Percentiles rank a stretch among this genome's conserved stretches.
Evolutionary conservation across 2,329 filamentous ascomycete species (phyloP).

Genomic region (Fulvia fulva): DNA sequence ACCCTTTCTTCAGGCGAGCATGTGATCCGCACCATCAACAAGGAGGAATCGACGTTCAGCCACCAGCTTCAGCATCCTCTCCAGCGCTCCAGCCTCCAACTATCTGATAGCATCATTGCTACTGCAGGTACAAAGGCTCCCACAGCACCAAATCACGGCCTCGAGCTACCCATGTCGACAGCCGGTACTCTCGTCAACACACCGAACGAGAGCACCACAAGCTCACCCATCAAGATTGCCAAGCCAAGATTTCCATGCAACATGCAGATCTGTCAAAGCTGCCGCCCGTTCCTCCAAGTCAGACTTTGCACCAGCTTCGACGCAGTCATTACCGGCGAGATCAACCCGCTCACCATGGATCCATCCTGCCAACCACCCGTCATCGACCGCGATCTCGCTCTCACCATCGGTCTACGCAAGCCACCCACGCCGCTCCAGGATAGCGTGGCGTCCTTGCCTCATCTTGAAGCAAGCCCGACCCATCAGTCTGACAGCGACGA

Average conservation of each 20-base stretch:
- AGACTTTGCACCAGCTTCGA: slow-evolving; percentile 45
- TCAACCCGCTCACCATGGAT: slow-evolving; percentile 31
- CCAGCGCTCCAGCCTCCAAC: neutral
- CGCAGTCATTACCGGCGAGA: slow-evolving; percentile 37
- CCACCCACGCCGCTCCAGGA: slow-evolving; percentile 5
- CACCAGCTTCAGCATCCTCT: neutral
- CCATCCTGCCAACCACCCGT: slow-evolving; percentile 35
- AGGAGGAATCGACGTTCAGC: slow-evolving; percentile 7
- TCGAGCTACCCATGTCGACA: slow-evolving; percentile 1
- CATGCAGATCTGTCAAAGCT: slow-evolving; percentile 48
- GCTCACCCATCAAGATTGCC: slow-evolving; percentile 2
- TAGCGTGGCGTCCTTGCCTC: slow-evolving; percentile 7
- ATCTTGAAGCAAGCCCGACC: slow-evolving; percentile 28
- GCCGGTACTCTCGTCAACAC: slow-evolving; percentile 9
- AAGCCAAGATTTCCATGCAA: slow-evolving; percentile 33
- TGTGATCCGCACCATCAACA: slow-evolving; percentile 28
- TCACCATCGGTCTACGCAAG: slow-evolving; percentile 33
- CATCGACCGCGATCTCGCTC: slow-evolving; percentile 35
- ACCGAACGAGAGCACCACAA: slow-evolving; percentile 8
- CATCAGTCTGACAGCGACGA: slow-evolving; percentile 19
- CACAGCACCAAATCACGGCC: slow-evolving; percentile 16
- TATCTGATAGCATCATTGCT: slow-evolving; percentile 23
- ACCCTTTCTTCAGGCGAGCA: too few species aligned
- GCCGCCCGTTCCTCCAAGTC: slow-evolving; percentile 48
- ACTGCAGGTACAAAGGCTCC: slow-evolving; percentile 20